These are phyloP conservation scores for Epipyxis sp. DNA, from an alignment of 108 stramenopile species.

Conservation along the genomic window DNA sequence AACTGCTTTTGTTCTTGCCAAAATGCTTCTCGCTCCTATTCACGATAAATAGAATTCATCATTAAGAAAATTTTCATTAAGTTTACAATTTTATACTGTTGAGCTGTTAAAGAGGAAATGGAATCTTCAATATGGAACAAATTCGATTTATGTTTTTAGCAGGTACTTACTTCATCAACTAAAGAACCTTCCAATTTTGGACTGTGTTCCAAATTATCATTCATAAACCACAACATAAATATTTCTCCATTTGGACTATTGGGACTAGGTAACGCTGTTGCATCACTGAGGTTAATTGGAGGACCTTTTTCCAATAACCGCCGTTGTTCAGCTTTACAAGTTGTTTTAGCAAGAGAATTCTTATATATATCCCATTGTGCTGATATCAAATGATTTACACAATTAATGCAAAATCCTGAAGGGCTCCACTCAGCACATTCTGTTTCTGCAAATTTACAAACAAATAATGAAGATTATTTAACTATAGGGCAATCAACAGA, in stretches of 20 bases:
- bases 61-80: not conserved
- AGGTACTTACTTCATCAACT: conserved; percentile 2
- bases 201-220: not conserved
- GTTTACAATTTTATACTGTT: not conserved
- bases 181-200: not conserved
- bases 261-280: not conserved
- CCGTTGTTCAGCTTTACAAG: conserved; percentile 21
- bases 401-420: not conserved
- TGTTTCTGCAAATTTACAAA: not conserved
- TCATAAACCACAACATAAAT: not conserved
- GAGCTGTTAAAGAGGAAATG: no score
- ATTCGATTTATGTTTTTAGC: no score
- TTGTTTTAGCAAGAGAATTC: not conserved
- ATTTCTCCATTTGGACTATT: not conserved
- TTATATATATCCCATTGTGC: not conserved
- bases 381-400: not conserved
- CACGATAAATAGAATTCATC: not conserved
- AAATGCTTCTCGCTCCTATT: not conserved
- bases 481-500: no score
- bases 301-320: not conserved
- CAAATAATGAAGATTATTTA: not conserved
- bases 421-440: not conserved
- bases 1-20: conserved; percentile 2
- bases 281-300: conserved; percentile 20
- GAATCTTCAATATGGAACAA: no score